Evolutionary conservation across 306 rosid species (phyloP).

Genomic region (Carpinus viminea): DNA sequence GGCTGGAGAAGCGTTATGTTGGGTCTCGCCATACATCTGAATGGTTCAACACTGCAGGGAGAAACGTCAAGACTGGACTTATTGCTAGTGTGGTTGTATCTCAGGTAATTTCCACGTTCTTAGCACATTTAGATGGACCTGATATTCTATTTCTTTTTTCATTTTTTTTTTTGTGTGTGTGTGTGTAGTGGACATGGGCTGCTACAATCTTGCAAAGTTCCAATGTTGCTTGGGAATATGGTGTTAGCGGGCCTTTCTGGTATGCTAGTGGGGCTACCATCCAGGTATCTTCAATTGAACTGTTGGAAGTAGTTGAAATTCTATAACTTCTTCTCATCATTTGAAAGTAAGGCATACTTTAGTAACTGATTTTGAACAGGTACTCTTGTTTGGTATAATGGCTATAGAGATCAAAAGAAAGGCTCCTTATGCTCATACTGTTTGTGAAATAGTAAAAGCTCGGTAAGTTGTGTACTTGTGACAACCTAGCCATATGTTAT

Average conservation of each 20-base stretch:
- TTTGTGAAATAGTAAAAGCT: conserved; percentile 91
- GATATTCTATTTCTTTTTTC: conserved; percentile 2
- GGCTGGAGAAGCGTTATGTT: conserved; percentile 86
- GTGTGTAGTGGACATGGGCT: conserved; percentile 93
- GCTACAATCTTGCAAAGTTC: conserved; percentile 95
- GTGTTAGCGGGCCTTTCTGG: conserved; percentile 96
- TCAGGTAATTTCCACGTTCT: conserved; percentile 53
- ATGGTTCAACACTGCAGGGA: conserved; percentile 98
- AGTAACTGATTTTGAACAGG: conserved; percentile 42
- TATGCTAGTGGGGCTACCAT: conserved; percentile 97
- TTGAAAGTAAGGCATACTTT: conserved; percentile 14
- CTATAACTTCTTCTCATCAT: not conserved
- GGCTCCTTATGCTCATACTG: conserved; percentile 94
- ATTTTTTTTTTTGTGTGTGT: not conserved
- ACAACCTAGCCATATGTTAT: not conserved
- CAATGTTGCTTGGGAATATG: conserved; percentile 96
- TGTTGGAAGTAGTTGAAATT: not conserved
- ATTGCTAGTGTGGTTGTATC: conserved; percentile 97
- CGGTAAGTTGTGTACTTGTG: conserved; percentile 53
- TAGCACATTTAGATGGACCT: not conserved
- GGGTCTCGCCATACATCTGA: conserved; percentile 90
- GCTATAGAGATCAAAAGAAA: conserved; percentile 97
- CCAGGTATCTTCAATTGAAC: conserved; percentile 50
- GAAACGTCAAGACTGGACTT: conserved; percentile 88
- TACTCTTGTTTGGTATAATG: conserved; percentile 83